Evolutionary conservation across 257 asterid species (phyloP), one percentile per base, ranked within the genome.

Genomic region (Gentiana straminea): DNA sequence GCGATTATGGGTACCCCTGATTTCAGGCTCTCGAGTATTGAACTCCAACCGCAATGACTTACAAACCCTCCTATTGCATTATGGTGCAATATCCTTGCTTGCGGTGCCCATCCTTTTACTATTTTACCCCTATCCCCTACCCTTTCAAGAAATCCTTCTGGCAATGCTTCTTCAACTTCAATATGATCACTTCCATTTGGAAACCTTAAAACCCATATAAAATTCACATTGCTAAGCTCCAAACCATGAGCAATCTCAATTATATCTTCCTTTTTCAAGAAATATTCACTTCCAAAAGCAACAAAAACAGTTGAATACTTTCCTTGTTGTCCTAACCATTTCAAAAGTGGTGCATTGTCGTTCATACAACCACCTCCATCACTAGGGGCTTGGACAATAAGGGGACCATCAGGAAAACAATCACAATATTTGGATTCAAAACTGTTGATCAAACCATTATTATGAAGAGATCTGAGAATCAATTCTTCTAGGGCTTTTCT

Each of bases 131-230:
- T 67, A 0, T 61, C 70, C 2, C 56, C 49, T 4, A 67, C 53
- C 58, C 70, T 54, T n/a, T 63, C 58, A 36, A 62, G 35, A 63
- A 62, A 67, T 0, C 64, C 77, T 24, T 63, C 55, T 0, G 70
- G 67, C 11, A 81, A 44, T 0, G 57, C 65, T 1, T 74, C 75
- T 13, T 65, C 59, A 0, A 70, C 38, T 44, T 1, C 54, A 8
- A 11, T 45, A 24, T 24, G 24, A 3, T 36, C 49, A 64, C 70
- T 39, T 60, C 73, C 1, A 68, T 81, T 2, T 59, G 60, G 2
- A 76, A 70, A 34, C 63, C 87, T 54, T 0, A 66, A 1, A 11
- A 80, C 74, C 81, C 83, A 77, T 1, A 80, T 59, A 63, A 74
- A 80, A 61, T 57, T 74, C 13, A 44, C 79, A 3, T 64, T 51